Evolutionary conservation across 805 yeast genomes (phyloP).

Genomic region (Schizosaccharomyces octosporus): DNA sequence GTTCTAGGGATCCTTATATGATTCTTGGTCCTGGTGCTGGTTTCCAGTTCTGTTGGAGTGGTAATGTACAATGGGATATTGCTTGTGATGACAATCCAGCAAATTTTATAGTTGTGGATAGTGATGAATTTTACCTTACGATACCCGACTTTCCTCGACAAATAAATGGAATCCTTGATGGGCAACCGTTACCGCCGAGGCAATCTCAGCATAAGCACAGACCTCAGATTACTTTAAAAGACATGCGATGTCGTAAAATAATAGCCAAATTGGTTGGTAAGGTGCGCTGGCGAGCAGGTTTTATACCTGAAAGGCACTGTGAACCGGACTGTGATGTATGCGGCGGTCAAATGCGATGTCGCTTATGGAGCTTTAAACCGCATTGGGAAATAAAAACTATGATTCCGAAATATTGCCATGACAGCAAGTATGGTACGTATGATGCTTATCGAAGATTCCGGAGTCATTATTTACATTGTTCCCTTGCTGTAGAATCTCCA

Average conservation of each 20-base stretch:
- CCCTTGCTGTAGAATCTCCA: constrained; percentile 28
- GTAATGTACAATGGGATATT: constrained; percentile 31
- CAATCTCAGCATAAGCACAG: not conserved
- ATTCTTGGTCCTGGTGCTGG: constrained; percentile 49
- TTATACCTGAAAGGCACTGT: constrained; percentile 41
- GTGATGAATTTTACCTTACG: constrained; percentile 40
- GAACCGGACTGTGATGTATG: not conserved
- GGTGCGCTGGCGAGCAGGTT: constrained; percentile 58
- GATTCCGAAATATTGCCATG: constrained; percentile 24
- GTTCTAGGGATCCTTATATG: constrained; percentile 56
- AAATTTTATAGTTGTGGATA: constrained; percentile 35
- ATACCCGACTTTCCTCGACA: constrained; percentile 34
- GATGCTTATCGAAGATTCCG: constrained; percentile 67
- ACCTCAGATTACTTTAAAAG: not conserved
- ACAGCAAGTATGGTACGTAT: constrained; percentile 18
- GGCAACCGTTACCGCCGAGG: not conserved
- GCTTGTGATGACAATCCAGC: constrained; percentile 47
- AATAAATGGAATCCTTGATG: not conserved
- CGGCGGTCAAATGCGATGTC: constrained; percentile 5
- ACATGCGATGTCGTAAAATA: constrained; percentile 16
- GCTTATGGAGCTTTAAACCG: constrained; percentile 27
- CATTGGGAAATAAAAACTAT: constrained; percentile 41
- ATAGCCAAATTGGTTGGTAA: constrained; percentile 38
- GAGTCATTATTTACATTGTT: constrained; percentile 57
- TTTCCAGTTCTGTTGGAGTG: constrained; percentile 45